Base-by-base conservation (phyloP, 208 protist genomes). In the Vickermania ingenoplastis region DNA sequence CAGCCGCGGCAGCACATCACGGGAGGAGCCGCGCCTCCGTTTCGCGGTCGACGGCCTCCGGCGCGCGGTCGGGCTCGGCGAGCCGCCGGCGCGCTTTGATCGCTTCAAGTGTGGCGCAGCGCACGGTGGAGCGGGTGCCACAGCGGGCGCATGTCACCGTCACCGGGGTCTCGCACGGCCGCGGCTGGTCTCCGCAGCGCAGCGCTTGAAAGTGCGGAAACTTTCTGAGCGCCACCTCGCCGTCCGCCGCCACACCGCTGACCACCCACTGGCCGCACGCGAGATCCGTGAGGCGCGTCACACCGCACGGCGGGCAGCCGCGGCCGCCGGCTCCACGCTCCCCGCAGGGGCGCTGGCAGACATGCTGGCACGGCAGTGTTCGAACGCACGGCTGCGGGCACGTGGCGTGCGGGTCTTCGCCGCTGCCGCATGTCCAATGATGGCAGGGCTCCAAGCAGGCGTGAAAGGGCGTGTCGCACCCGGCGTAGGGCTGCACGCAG, bases 211-310 rank as follows among this genome's bases (percentile, higher is more conserved):
- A 95, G 69, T 95, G 89, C 25, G 57, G 78, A 22, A 89, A 81
- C 11, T 27, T 27, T 25, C 50, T 45, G 78, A 71, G 36, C 61
- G 59, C 67, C 79, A 83, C 57, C 51, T 61, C 48, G 83, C 53
- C 56, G 28, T 60, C 53, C 52, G 27, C 45, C 73, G 71, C 74
- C 31, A 81, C 70, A 17, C 89, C 89, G 31, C 76, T 75, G 36
- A 92, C 69, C 23, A 92, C 85, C 5, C 75, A 71, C 71, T 95
- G 89, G 5, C 89, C 89, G 53, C 89, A 95, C 55, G 74, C 7
- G 29, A 95, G 78, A 57, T 87, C 72, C 2, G 57, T 56, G 31
- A 90, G 65, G 7, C 83, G 84, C 24, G 79, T 64, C 58, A 89
- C 89, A 26, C 70, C 61, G 58, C 89, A 95, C 57, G 83, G 80